phyloP scores from a whole-genome alignment of 1,284 basidiomycete species.

The Heterobasidion irregulare region DNA sequence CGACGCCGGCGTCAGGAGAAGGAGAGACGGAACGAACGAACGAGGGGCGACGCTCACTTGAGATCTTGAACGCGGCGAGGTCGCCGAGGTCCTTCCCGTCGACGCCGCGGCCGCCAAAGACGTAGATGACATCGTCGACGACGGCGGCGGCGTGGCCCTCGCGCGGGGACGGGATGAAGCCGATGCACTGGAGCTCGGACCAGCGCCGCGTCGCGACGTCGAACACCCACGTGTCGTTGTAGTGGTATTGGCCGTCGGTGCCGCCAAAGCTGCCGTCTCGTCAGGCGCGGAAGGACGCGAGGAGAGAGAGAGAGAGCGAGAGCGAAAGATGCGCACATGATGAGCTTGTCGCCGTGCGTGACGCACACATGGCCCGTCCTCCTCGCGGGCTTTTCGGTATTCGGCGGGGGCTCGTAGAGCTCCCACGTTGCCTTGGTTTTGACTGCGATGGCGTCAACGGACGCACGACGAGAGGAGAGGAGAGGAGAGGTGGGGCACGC shows the following conservation, averaged over 20 bases:
- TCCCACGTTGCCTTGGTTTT: conserved; percentile 75
- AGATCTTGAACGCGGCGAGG: conserved; percentile 93
- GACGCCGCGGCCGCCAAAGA: conserved; percentile 95
- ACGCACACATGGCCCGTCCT: conserved; percentile 93
- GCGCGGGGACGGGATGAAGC: conserved; percentile 92
- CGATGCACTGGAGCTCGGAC: conserved; percentile 94
- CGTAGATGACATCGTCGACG: conserved; percentile 97
- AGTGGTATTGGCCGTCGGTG: conserved; percentile 97
- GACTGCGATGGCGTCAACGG: conserved; percentile 33
- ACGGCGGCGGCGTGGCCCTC: conserved; percentile 97
- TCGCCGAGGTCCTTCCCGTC: conserved; percentile 96
- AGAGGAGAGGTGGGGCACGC: conserved; percentile 24
- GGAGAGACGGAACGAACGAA: too few species aligned
- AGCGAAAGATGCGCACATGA: conserved; percentile 72
- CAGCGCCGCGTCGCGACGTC: conserved; percentile 79
- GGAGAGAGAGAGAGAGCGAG: neutral
- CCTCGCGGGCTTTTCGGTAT: conserved; percentile 66
- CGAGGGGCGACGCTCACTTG: conserved; percentile 72
- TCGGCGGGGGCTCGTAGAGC: conserved; percentile 50
- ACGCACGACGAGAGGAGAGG: conserved; percentile 1
- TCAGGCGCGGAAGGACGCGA: neutral
- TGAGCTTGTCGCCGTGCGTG: conserved; percentile 79
- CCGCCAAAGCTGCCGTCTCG: conserved; percentile 76
- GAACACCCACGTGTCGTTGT: conserved; percentile 99
- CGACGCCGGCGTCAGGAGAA: neutral